Evolutionary conservation across 345 rosid species (phyloP).

Genomic region (Pistacia vera): DNA sequence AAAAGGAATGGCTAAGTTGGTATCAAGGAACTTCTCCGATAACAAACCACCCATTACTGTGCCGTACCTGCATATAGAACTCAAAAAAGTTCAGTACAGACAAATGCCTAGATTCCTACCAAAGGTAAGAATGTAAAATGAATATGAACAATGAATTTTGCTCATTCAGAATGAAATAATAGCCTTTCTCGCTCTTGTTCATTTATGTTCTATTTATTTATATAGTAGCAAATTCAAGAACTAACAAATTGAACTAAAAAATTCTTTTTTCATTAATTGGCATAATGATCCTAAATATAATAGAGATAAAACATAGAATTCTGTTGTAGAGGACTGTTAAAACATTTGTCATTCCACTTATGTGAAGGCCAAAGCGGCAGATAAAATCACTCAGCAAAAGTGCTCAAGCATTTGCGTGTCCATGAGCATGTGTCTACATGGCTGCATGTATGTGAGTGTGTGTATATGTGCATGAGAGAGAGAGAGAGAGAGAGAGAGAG

Average conservation of each 20-base stretch:
- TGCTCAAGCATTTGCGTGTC: no score
- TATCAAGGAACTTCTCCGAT: conserved; percentile 90
- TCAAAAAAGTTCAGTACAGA: conserved; percentile 9
- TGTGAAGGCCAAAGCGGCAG: no score
- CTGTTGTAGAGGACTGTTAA: not conserved
- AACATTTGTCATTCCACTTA: no score
- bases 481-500: conserved; percentile 42
- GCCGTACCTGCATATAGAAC: conserved; percentile 68
- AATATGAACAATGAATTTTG: not conserved
- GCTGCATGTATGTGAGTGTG: no score
- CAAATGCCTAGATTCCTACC: conserved; percentile 1
- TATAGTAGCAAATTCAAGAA: no score
- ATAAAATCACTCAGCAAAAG: no score
- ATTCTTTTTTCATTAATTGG: no score
- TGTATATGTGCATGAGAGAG: not conserved
- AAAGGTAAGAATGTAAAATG: not conserved
- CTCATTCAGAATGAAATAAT: not conserved
- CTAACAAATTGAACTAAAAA: no score
- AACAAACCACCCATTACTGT: conserved; percentile 95
- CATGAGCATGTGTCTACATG: no score
- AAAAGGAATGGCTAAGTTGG: conserved; percentile 83
- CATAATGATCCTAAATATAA: not conserved
- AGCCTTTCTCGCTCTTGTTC: no score
- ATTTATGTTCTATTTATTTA: no score
- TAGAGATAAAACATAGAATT: not conserved